phyloP scores from a whole-genome alignment of 2,329 filamentous ascomycete species.

The Elsinoe necatrix region DNA sequence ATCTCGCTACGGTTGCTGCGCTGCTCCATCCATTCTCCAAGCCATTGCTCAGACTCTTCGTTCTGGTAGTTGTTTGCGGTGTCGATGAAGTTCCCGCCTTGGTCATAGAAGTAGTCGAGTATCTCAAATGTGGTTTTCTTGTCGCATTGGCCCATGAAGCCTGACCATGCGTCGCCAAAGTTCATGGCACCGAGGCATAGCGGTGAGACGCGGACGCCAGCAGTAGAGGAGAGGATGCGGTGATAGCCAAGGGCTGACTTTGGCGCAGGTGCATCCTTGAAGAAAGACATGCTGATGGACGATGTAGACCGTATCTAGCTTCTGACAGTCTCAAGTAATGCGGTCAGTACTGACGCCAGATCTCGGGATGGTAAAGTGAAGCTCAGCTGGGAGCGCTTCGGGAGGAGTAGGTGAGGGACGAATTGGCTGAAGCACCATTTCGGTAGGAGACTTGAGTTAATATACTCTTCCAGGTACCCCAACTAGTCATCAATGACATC shows the following conservation, averaged over 20 bases:
- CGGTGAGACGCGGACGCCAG: conserved; percentile 45
- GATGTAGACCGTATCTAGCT: background rate
- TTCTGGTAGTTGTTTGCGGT: conserved; percentile 31
- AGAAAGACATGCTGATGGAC: conserved; percentile 18
- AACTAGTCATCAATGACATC: background rate
- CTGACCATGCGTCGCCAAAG: conserved; percentile 44
- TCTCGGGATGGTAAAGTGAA: too few relatives aligned
- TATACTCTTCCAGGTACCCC: background rate
- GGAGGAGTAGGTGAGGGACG: background rate
- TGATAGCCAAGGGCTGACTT: conserved; percentile 43
- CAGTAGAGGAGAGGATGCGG: conserved; percentile 43
- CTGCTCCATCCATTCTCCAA: conserved; percentile 39
- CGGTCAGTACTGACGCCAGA: too few relatives aligned
- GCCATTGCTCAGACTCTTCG: conserved; percentile 29
- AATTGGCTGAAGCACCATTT: background rate
- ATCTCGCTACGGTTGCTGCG: conserved; percentile 42
- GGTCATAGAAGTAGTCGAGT: conserved; percentile 29
- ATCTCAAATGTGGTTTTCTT: conserved; percentile 29
- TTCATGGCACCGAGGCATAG: conserved; percentile 49
- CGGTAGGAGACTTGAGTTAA: background rate
- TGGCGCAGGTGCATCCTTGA: conserved; percentile 26
- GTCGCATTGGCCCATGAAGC: conserved; percentile 22
- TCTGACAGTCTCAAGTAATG: too few relatives aligned
- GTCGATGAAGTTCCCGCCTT: conserved; percentile 31
- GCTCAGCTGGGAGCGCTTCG: too few relatives aligned